Percentiles rank a stretch among this genome's conserved stretches.
These are phyloP conservation scores for Hypsizygus marmoreus DNA, from an alignment of 768 basidiomycete species.

Conservation along the genomic window DNA sequence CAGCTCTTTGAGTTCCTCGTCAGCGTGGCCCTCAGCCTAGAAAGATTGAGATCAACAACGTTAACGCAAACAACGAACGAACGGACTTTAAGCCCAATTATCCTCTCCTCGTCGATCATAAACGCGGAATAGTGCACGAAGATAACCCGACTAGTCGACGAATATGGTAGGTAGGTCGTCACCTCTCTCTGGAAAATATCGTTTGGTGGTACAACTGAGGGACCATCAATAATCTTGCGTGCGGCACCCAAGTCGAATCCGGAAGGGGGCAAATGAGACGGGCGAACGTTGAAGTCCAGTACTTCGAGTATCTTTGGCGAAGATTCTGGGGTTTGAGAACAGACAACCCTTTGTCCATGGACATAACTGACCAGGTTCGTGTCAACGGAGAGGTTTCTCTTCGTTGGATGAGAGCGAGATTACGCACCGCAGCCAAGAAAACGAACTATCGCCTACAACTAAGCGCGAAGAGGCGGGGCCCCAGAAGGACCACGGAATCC, in stretches of 20 bases:
- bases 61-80: not conserved
- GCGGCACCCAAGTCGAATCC: not conserved
- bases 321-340: slow-evolving; percentile 5
- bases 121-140: slow-evolving; percentile 16
- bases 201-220: slow-evolving; percentile 5
- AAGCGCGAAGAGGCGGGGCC: slow-evolving; percentile 1
- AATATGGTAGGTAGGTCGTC: slow-evolving; percentile 15
- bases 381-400: not conserved
- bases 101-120: slow-evolving; percentile 24
- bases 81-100: slow-evolving; percentile 22
- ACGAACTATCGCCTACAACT: not conserved
- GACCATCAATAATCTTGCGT: not conserved
- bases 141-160: slow-evolving; percentile 2
- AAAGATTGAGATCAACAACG: not conserved
- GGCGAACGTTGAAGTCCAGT: slow-evolving; percentile 17
- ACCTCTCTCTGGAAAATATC: slow-evolving; percentile 14
- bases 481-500: slow-evolving; percentile 1
- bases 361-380: slow-evolving; percentile 14
- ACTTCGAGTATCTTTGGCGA: slow-evolving; percentile 9
- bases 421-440: slow-evolving; percentile 34
- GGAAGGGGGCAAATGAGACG: not conserved
- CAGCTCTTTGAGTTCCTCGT: slow-evolving; percentile 16
- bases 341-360: slow-evolving; percentile 20
- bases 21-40: slow-evolving; percentile 10
- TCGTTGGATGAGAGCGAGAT: not conserved